Evolutionary conservation across 2,329 filamentous ascomycete genomes (phyloP).

Genomic region (Aspergillus udagawae): DNA sequence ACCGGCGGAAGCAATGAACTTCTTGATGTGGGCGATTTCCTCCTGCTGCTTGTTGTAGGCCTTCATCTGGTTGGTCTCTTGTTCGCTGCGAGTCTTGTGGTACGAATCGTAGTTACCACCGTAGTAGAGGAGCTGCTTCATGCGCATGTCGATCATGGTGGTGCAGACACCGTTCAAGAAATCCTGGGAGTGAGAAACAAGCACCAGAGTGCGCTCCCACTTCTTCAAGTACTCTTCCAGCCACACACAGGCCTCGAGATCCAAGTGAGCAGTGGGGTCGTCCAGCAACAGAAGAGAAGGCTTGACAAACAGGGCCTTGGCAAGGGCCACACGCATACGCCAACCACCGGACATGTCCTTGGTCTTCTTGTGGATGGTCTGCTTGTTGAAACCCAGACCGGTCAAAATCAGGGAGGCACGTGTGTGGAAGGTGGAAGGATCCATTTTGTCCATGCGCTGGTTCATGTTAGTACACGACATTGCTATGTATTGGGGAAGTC

Average conservation of each 20-base stretch:
- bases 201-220: constrained; percentile 94
- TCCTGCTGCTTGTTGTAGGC: constrained; percentile 99
- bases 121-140: constrained; percentile 87
- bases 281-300: constrained; percentile 92
- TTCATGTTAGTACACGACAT: constrained; percentile 18
- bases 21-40: constrained; percentile 99
- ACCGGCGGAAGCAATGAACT: constrained; percentile 99
- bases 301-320: constrained; percentile 97
- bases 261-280: constrained; percentile 97
- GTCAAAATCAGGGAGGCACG: constrained; percentile 95
- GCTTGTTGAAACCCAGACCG: constrained; percentile 98
- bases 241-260: constrained; percentile 99
- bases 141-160: constrained; percentile 98
- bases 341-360: constrained; percentile 99
- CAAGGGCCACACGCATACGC: constrained; percentile 98
- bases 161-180: constrained; percentile 98
- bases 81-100: constrained; percentile 86
- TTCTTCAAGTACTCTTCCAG: constrained; percentile 99
- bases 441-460: constrained; percentile 97
- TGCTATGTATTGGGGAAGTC: not conserved
- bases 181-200: constrained; percentile 97
- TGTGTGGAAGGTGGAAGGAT: constrained; percentile 93
- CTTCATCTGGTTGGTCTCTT: constrained; percentile 98
- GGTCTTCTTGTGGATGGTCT: constrained; percentile 97
- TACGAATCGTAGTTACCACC: constrained; percentile 99